These are phyloP conservation scores for Gillenia trifoliata DNA, from an alignment of 306 rosid genomes.

Conservation along the genomic window DNA sequence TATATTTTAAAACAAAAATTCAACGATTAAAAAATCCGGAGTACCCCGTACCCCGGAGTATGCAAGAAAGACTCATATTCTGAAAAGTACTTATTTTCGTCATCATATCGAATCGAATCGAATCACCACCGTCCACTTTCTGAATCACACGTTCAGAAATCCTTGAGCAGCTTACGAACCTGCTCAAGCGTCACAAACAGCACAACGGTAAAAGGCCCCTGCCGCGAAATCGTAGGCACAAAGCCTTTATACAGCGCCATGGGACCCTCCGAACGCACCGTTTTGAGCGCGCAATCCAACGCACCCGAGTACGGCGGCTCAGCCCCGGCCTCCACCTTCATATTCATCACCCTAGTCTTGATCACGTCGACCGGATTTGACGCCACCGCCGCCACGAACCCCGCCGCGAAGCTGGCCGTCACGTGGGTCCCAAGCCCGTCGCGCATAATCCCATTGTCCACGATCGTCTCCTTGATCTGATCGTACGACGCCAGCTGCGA, in stretches of 20 bases:
- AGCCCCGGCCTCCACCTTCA: slow-evolving; percentile 65
- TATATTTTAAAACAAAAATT: no score
- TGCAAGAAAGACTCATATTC: no score
- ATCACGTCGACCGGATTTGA: slow-evolving; percentile 76
- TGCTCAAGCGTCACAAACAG: slow-evolving; percentile 77
- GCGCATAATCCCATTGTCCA: slow-evolving; percentile 43
- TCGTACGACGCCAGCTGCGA: slow-evolving; percentile 76
- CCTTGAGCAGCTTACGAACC: slow-evolving; percentile 66
- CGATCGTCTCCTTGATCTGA: slow-evolving; percentile 57
- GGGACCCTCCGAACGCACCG: slow-evolving; percentile 71
- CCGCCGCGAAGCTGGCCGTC: slow-evolving; percentile 71
- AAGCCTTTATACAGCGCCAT: slow-evolving; percentile 70
- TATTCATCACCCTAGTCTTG: slow-evolving; percentile 77
- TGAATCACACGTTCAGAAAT: slow-evolving; percentile 36
- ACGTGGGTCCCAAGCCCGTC: slow-evolving; percentile 85
- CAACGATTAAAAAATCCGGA: no score
- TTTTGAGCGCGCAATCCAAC: slow-evolving; percentile 59
- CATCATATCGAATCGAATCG: background rate
- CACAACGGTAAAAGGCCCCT: slow-evolving; percentile 75
- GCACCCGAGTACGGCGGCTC: slow-evolving; percentile 63
- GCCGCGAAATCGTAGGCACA: slow-evolving; percentile 71
- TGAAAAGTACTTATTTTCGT: slow-evolving; percentile 11
- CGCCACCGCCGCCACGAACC: slow-evolving; percentile 72
- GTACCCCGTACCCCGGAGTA: no score
- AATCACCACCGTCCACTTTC: background rate